Conservation (phyloP, 257 asterid genomes). For the Nicotiana noctiflora region DNA sequence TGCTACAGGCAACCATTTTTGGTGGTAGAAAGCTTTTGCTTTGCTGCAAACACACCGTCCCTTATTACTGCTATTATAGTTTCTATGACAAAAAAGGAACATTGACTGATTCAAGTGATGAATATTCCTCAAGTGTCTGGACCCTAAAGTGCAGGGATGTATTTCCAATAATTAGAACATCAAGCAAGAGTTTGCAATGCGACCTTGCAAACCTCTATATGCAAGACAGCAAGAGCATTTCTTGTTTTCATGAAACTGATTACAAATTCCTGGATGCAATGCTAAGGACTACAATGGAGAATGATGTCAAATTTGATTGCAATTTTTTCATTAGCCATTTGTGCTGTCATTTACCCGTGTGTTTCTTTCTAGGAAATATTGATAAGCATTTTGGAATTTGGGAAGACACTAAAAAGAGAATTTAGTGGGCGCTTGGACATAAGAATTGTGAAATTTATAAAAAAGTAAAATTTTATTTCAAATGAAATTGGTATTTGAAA, state of each 20-base stretch:
- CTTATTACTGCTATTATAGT: not conserved
- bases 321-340: not conserved
- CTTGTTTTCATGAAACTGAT: not conserved
- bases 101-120: not conserved
- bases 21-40: not conserved
- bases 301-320: not conserved
- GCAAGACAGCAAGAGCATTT: not conserved
- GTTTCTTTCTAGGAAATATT: not conserved
- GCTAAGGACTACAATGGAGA: not conserved
- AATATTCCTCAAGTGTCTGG: not conserved
- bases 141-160: not conserved
- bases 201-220: not conserved
- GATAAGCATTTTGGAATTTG: not conserved
- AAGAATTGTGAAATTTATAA: too few species aligned
- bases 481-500: too few species aligned
- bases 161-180: not conserved
- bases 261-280: not conserved
- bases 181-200: not conserved
- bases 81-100: not conserved
- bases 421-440: too few species aligned
- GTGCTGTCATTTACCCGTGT: not conserved
- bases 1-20: not conserved
- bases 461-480: too few species aligned
- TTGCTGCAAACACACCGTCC: not conserved
- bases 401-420: too few species aligned